phyloP scores from a whole-genome alignment of 352 stramenopile genomes.

The Stramenopiles sp. region DNA sequence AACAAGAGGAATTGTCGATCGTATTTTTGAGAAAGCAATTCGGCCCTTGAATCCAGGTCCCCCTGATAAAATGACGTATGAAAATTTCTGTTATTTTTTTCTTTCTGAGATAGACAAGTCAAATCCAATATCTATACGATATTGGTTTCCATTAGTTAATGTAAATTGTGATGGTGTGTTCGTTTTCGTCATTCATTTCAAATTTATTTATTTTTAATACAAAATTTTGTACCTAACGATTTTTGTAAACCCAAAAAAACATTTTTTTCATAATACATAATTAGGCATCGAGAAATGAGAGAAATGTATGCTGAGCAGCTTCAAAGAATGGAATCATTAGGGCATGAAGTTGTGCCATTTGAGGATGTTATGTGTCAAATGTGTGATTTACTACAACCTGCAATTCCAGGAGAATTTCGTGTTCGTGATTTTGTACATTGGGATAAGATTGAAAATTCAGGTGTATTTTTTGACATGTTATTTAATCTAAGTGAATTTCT shows the following conservation, averaged over 20 bases:
- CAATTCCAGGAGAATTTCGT: slow-evolving; percentile 13
- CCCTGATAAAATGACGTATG: slow-evolving; percentile 24
- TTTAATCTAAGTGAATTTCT: slow-evolving; percentile 99
- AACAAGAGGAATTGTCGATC: slow-evolving; percentile 38
- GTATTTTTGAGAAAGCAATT: slow-evolving; percentile 27
- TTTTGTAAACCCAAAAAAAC: no score
- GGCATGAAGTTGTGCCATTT: slow-evolving; percentile 85
- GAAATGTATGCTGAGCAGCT: slow-evolving; percentile 63
- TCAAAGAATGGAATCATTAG: slow-evolving; percentile 82
- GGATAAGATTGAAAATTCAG: slow-evolving; percentile 35
- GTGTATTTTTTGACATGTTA: slow-evolving; percentile 88
- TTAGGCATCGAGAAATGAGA: slow-evolving; percentile 77
- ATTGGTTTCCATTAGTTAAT: slow-evolving; percentile 93
- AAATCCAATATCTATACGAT: slow-evolving; percentile 65
- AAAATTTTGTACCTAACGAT: no score
- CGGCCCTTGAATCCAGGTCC: slow-evolving; percentile 17
- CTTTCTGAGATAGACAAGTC: slow-evolving; percentile 91
- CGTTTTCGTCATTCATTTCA: no score
- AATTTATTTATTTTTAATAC: no score
- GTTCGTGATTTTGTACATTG: slow-evolving; percentile 30
- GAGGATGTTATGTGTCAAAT: slow-evolving; percentile 95
- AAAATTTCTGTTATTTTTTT: slow-evolving; percentile 89
- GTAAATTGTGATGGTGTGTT: slow-evolving; percentile 80
- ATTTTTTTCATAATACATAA: no score
- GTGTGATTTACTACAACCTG: slow-evolving; percentile 47